A percentile compares a stretch with the other conserved stretches of the same genome.
Evolutionary conservation across 2,329 filamentous ascomycete species (phyloP).

Genomic region (Exutisphaerella laricina): DNA sequence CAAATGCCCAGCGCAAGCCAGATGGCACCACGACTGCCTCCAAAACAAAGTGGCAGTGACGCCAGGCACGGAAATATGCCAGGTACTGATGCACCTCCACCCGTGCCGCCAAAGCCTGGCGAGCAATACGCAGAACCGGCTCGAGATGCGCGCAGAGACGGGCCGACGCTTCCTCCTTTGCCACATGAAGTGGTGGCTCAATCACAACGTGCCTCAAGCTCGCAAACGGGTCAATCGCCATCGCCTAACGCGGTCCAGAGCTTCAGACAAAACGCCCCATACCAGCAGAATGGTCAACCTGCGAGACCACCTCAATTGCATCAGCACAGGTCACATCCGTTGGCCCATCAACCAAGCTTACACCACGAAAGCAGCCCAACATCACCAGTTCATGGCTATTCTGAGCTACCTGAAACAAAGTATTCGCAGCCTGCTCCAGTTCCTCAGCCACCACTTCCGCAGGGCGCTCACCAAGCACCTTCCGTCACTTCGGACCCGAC

Average conservation of each 20-base stretch:
- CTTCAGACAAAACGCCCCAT: conserved; percentile 2
- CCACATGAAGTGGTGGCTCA: conserved; percentile 21
- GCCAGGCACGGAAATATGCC: conserved; percentile 15
- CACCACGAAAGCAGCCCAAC: conserved; percentile 27
- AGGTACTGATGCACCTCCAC: conserved; percentile 35
- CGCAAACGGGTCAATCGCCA: conserved; percentile 21
- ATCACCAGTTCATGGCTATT: conserved; percentile 24
- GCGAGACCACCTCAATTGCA: conserved; percentile 10
- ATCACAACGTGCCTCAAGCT: conserved; percentile 11
- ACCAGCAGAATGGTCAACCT: conserved; percentile 15
- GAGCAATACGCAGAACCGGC: conserved; percentile 27
- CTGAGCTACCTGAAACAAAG: conserved; percentile 18
- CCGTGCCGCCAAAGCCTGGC: conserved; percentile 50
- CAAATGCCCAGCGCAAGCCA: conserved; percentile 41
- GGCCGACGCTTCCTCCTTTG: conserved; percentile 34
- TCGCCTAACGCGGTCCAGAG: conserved; percentile 15
- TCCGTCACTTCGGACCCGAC: too few species aligned
- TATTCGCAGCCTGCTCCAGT: conserved; percentile 23
- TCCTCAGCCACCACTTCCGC: conserved; percentile 11
- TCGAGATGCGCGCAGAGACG: conserved; percentile 20
- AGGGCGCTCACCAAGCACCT: too few species aligned
- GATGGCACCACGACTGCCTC: conserved; percentile 31
- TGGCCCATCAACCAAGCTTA: conserved; percentile 13
- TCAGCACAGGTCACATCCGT: conserved; percentile 12
- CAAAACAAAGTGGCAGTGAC: conserved; percentile 29